A percentile compares a stretch with the other conserved stretches of the same genome.
These are phyloP conservation scores for Fremontodendron californicum DNA, from an alignment of 345 rosid genomes.

Conservation along the genomic window DNA sequence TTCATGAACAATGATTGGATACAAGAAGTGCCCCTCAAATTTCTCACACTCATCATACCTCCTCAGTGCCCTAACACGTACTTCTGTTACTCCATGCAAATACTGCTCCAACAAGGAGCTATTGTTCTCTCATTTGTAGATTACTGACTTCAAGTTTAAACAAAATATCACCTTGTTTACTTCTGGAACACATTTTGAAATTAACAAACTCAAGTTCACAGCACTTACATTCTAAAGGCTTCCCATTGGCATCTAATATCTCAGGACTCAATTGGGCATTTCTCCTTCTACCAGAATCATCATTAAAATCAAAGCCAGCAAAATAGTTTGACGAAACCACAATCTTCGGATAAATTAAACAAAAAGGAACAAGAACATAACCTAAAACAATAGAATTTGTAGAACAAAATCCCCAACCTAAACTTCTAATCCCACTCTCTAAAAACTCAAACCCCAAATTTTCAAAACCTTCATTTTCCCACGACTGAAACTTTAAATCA, in stretches of 20 bases:
- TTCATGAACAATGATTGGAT: too few species aligned
- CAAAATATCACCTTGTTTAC: constrained; percentile 10
- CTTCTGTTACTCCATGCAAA: constrained; percentile 28
- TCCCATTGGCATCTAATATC: too few species aligned
- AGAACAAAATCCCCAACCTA: constrained; percentile 87
- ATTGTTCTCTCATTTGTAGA: constrained; percentile 11
- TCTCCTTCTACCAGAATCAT: constrained; percentile 15
- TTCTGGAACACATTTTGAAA: constrained; percentile 21
- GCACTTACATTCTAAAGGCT: too few species aligned
- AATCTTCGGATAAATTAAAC: constrained; percentile 71
- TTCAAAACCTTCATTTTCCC: constrained; percentile 17
- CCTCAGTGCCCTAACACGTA: constrained; percentile 50
- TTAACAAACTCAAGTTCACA: too few species aligned
- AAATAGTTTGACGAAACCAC: constrained; percentile 32
- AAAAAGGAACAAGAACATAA: constrained; percentile 61
- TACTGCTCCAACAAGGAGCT: constrained; percentile 29
- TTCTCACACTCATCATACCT: too few species aligned
- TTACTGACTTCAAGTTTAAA: constrained; percentile 19
- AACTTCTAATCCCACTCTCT: constrained; percentile 45
- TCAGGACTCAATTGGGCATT: too few species aligned
- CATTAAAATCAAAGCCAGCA: constrained; percentile 9
- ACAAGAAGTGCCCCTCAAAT: too few species aligned
- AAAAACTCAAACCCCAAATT: constrained; percentile 32
- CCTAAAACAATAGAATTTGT: constrained; percentile 58
- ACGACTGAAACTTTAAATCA: constrained; percentile 46